Percentiles rank a stretch among this genome's conserved stretches.
phyloP scores from a whole-genome alignment of 495 filamentous ascomycete species.

The Viridothelium virens region DNA sequence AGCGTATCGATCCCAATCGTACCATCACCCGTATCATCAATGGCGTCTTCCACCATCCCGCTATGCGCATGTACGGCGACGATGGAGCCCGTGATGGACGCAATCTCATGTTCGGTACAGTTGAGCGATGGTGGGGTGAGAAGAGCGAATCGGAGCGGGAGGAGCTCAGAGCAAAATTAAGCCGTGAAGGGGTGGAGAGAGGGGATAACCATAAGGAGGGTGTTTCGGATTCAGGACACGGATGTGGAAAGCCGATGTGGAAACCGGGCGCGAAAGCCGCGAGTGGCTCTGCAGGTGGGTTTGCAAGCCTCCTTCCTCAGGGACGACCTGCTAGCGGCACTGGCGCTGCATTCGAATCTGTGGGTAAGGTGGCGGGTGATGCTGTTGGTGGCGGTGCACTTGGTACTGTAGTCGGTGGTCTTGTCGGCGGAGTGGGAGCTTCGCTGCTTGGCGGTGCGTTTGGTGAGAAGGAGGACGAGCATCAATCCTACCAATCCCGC shows the following conservation, averaged over 20 bases:
- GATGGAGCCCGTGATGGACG: conserved; percentile 70
- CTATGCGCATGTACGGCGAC: conserved; percentile 57
- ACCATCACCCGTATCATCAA: conserved; percentile 65
- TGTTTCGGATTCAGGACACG: conserved; percentile 75
- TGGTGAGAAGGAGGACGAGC: conserved; percentile 40
- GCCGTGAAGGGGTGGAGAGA: conserved; percentile 62
- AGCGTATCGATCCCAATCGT: conserved; percentile 55
- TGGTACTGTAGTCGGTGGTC: conserved; percentile 39
- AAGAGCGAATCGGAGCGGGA: conserved; percentile 54
- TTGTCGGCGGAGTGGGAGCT: conserved; percentile 38
- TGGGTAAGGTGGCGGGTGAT: conserved; percentile 27
- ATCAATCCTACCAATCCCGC: conserved; percentile 36
- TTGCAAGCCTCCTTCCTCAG: conserved; percentile 6
- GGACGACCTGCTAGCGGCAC: conserved; percentile 15
- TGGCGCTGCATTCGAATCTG: conserved; percentile 29
- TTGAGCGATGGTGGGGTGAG: conserved; percentile 71
- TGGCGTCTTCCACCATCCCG: conserved; percentile 83
- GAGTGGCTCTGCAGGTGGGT: conserved; percentile 14
- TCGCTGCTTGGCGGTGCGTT: conserved; percentile 30
- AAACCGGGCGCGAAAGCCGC: conserved; percentile 42
- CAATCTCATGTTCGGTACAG: conserved; percentile 63
- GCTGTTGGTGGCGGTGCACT: conserved; percentile 40
- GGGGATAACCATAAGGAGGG: conserved; percentile 80
- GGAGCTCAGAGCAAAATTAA: conserved; percentile 61
- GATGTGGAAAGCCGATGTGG: conserved; percentile 65